Base-by-base conservation (phyloP, 2,329 filamentous ascomycete species). In the Hypoxylon sp. region DNA sequence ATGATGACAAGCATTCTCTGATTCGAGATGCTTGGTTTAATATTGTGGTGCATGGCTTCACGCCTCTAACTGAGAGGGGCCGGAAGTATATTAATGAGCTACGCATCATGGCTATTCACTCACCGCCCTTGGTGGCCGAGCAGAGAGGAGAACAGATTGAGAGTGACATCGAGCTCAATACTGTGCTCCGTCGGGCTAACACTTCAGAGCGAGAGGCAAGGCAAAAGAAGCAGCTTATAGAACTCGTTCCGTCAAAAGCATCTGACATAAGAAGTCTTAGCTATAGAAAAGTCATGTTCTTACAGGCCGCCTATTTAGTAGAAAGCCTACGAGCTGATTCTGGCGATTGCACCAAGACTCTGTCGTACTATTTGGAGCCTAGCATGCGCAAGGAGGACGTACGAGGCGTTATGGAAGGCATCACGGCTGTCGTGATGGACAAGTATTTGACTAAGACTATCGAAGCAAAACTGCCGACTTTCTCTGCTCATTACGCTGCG, bases 1-100 rank as follows among this genome's bases (percentile, higher is more conserved):
- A 92, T 58, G 91, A 94, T 57, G 90, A 95, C 65, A 88, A 89
- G 6, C 87, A 92, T 68, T 87, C 89, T 26, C 82, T 97, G 63
- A 87, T 96, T 73, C 90, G 95, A 58, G 94, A 99, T 84, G 93
- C 94, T 4, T 99, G 96, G 96, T 98, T 98, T 82, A 99, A 99
- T 76, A 94, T 98, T 69, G 93, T 94, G 22, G 92, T 97, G 0
- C 96, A 99, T 78, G 96, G 94, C 3, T 97, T 98, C 78, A 91
- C 90, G 9, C 85, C 91, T 10, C 87, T 87, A 14, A 95, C 94
- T 0, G 87, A 90, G 14, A 88, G 92, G 60, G 92, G 91, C 17
- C 91, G 90, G 77, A 88, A 88, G 72, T 89, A 97, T 74, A 81
- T 90, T 54, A 87, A 91, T 63, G 94, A 98, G 77, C 85, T 99